Conservation (phyloP, 2,329 filamentous ascomycete species). For the Phialemonium atrogriseum region DNA sequence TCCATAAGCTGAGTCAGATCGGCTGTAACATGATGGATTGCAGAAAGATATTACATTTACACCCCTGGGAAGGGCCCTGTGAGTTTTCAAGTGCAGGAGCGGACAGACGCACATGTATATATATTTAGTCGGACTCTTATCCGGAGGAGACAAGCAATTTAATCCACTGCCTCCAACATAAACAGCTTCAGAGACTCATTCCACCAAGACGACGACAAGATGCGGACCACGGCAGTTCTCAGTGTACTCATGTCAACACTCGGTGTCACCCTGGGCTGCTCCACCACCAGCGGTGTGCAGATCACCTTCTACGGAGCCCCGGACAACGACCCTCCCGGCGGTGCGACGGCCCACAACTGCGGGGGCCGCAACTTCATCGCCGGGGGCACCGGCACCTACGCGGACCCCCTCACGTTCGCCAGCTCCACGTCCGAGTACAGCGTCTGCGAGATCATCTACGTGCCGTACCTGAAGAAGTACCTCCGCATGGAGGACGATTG, state of each 20-base stretch:
- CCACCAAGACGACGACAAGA: no score
- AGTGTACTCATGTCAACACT: background rate
- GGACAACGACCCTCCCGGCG: constrained; percentile 28
- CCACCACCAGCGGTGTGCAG: constrained; percentile 15
- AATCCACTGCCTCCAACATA: no score
- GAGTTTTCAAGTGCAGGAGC: no score
- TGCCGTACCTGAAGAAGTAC: constrained; percentile 35
- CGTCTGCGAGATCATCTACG: constrained; percentile 34
- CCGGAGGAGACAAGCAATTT: no score
- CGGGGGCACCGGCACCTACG: constrained; percentile 32
- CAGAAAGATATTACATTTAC: no score
- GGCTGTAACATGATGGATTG: no score
- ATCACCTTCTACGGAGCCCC: constrained; percentile 31
- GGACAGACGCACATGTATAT: no score
- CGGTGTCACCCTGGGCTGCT: constrained; percentile 11
- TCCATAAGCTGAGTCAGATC: no score
- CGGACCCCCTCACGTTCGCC: constrained; percentile 33
- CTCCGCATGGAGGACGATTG: constrained; percentile 21
- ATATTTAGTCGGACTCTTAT: no score
- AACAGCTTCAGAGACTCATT: no score
- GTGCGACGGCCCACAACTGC: constrained; percentile 25
- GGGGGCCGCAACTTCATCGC: constrained; percentile 23
- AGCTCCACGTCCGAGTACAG: constrained; percentile 29
- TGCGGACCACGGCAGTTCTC: background rate
- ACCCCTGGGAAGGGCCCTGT: no score